Conservation (phyloP, 225 moss, liverwort and hornwort species). For the Ulota crispa region DNA sequence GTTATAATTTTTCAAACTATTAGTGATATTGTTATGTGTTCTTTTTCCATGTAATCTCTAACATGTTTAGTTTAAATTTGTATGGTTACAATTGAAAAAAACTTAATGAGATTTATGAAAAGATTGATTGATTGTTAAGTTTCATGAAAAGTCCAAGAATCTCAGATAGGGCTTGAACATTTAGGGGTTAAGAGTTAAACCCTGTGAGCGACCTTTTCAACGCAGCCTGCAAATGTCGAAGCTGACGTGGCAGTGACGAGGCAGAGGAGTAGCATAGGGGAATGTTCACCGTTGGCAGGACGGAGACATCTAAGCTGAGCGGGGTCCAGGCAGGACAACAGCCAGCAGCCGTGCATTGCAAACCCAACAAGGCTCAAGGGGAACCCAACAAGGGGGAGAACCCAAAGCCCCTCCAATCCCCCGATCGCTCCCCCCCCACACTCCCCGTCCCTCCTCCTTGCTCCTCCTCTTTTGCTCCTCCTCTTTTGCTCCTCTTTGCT, state of each 20-base stretch:
- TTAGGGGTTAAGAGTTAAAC: no score
- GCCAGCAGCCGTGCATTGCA: background rate
- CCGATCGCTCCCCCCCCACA: background rate
- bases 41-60: no score
- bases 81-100: no score
- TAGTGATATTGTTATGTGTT: no score
- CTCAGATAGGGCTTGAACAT: no score
- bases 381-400: background rate
- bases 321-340: background rate
- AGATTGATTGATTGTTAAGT: no score
- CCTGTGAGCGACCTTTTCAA: background rate
- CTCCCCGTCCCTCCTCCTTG: background rate
- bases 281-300: constrained; percentile 2
- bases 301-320: constrained; percentile 21
- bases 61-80: no score
- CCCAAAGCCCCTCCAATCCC: constrained; percentile 27
- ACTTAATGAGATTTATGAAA: no score
- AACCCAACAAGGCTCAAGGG: background rate
- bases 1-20: no score
- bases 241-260: background rate
- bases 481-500: background rate
- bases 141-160: no score
- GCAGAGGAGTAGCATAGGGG: background rate
- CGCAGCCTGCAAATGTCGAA: background rate
- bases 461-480: background rate